Evolutionary conservation across 1,284 basidiomycete species (phyloP), one percentile per base, ranked within the genome.

Genomic region (Kalmanozyma brasiliensis): DNA sequence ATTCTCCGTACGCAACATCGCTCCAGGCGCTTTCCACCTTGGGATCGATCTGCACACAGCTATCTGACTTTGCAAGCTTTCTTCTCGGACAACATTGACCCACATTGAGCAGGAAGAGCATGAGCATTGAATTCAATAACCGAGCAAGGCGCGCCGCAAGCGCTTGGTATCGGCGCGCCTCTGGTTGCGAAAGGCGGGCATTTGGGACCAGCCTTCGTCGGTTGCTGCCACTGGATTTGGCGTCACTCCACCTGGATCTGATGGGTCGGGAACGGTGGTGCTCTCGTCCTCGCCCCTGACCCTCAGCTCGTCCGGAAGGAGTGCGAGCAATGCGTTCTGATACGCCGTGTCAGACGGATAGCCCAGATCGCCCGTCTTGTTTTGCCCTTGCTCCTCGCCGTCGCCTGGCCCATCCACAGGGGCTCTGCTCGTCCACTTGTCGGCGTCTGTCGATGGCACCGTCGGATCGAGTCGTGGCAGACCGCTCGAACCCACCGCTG

Each of bases 291-390:
- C 7, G 3, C 57, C 62, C 6, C 2, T 14, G 0, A 8, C 3
- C 4, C 43, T 43, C 11, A 70, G 40, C 2, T 58, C 8, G 0
- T 13, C 1, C 8, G 66, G 61, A 0, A 70, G 35, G 14, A 70
- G 38, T 6, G 7, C 10, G 17, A 76, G 49, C 14, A 79, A 53
- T 6, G 62, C 68, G 20, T 78, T 59, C 17, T 73, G 53, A 37
- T 80, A 80, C 1, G 70, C 71, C 0, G 29, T 46, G 19, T 77
- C 75, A 13, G 58, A 48, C 4, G 69, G 73, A 30, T 59, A 60
- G 29, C 65, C 65, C 1, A 74, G 44, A 26, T 67, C 57, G 46
- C 29, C 33, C 1, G 63, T 52, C 17, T 53, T 36, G 32, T 57
- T 65, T 1, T 16, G 17, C 20, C 16, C 16, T 10, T 26, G 30